phyloP scores from a whole-genome alignment of 495 filamentous ascomycete species.

The Tuber aestivum region DNA sequence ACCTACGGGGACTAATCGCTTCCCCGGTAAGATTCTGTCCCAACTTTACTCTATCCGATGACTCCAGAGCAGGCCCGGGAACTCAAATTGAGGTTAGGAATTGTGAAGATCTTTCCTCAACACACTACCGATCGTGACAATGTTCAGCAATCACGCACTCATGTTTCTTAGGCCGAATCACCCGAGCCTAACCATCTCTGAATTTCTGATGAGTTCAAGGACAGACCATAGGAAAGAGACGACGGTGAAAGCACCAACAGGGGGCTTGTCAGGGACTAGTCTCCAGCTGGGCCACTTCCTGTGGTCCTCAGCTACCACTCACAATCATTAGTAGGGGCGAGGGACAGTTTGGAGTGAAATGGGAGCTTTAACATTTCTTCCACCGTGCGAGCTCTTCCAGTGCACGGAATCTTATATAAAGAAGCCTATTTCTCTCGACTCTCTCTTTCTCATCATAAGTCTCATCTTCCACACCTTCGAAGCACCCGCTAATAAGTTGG shows the following conservation, averaged over 20 bases:
- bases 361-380: neutral
- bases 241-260: neutral
- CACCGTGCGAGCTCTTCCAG: neutral
- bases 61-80: no score
- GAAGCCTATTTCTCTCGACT: neutral
- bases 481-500: neutral
- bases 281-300: neutral
- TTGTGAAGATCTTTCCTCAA: neutral
- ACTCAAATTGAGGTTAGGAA: neutral
- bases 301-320: neutral
- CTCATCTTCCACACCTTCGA: neutral
- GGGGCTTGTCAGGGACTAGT: neutral
- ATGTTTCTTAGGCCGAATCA: slow-evolving; percentile 3
- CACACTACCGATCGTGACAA: neutral
- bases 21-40: neutral
- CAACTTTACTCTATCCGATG: no score
- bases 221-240: neutral
- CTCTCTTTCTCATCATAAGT: neutral
- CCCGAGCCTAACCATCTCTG: neutral
- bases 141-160: neutral
- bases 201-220: neutral
- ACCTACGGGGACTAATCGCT: neutral
- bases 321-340: neutral
- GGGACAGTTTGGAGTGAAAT: neutral
- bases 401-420: neutral